phyloP scores from a whole-genome alignment of 164 flowering plant species.

The Macadamia integrifolia region DNA sequence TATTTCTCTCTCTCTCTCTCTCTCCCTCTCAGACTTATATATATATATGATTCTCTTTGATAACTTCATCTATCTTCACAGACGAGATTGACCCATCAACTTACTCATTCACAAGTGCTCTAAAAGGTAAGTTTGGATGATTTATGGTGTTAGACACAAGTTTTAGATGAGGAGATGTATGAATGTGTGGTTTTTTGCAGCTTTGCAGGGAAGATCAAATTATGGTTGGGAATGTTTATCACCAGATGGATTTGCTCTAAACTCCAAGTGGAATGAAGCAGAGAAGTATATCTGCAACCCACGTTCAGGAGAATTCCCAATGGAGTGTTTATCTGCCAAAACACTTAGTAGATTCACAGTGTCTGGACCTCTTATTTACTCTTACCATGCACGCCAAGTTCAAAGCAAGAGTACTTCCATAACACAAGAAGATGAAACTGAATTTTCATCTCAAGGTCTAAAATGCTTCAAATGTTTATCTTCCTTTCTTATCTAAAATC shows the following conservation, averaged over 20 bases:
- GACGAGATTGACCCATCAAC: constrained; percentile 81
- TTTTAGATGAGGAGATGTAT: background rate
- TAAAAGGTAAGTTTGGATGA: constrained; percentile 42
- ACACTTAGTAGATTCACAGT: constrained; percentile 58
- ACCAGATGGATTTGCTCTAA: constrained; percentile 61
- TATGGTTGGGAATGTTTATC: constrained; percentile 61
- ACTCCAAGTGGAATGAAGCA: constrained; percentile 90
- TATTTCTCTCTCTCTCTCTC: constrained; percentile 8
- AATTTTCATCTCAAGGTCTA: constrained; percentile 28
- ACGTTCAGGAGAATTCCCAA: constrained; percentile 77
- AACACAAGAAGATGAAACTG: constrained; percentile 15
- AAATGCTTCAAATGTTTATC: background rate
- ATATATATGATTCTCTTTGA: background rate
- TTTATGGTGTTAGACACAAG: too few species aligned
- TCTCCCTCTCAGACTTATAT: background rate
- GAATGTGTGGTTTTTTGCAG: constrained; percentile 25
- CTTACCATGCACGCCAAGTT: constrained; percentile 22
- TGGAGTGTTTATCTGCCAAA: constrained; percentile 81
- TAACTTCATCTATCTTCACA: constrained; percentile 14
- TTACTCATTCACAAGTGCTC: constrained; percentile 74
- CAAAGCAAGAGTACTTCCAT: constrained; percentile 18
- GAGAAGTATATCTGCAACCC: constrained; percentile 90
- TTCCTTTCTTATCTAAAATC: background rate
- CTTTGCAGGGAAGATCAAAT: constrained; percentile 60
- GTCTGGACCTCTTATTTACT: constrained; percentile 70